Base-by-base conservation (phyloP, 805 yeast genomes). In the Kodamaea laetipori region DNA sequence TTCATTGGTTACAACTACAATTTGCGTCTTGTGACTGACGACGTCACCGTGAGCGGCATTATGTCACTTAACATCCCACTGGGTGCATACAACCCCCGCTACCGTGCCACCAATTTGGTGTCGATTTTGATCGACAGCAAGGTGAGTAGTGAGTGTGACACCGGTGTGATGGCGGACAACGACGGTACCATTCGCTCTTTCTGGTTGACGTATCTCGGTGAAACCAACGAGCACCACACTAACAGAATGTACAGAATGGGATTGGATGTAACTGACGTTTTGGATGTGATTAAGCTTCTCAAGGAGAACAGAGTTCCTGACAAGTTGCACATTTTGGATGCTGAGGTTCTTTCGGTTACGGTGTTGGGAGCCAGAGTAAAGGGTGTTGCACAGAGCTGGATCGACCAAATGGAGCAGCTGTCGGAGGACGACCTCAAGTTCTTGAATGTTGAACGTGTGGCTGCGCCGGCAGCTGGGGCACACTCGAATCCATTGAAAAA, bases 341-440 rank as follows among this genome's bases (percentile, higher is more conserved):
- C 87, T 27, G 97, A 88, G 55, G 81, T 88, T 53, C 76, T 77
- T 11, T 73, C 90, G 0, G 69, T 85, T 25, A 76, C 87, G 2
- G 70, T 89, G 17, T 75, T 81, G 18, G 84, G 80, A 56, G 95
- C 95, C 2, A 80, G 96, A 63, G 78, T 86, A 35, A 76, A 87
- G 56, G 95, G 95, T n/a, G 95, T 90, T 16, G 79, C 94, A 0
- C 92, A 86, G 53, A 80, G 79, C 33, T 89, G 95, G 95, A 84
- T 90, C 47, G 57, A 71, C 26, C 73, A 71, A 48, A 75, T 87
- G 58, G 95, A 87, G 60, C 71, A 75, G 18, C 76, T 73, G 24
- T 76, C 80, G 41, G 68, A 71, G 18, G 88, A 85, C 55, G 81
- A 86, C 54, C 73, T 84, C 34, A 90, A 88, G 58, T 78, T 90